Conservation (phyloP, 2,329 filamentous ascomycete species). For the Myriosclerotinia curreyana region DNA sequence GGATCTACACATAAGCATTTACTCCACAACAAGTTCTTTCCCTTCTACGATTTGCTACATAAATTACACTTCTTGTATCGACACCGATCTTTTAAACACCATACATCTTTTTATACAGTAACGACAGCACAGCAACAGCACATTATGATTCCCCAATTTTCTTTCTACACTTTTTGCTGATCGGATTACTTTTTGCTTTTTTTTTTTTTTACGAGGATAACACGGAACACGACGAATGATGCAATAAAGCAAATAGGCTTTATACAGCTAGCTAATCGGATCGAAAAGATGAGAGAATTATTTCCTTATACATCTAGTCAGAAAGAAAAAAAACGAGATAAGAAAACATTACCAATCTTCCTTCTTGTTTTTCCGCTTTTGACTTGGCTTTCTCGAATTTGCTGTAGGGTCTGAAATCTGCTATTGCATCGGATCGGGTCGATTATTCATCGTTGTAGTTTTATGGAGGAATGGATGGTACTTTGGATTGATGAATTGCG, state of each 20-base stretch:
- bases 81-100: slow-evolving; percentile 17
- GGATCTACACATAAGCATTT: not conserved
- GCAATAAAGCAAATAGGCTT: slow-evolving; percentile 5
- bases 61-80: slow-evolving; percentile 21
- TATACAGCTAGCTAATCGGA: not conserved
- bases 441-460: slow-evolving; percentile 19
- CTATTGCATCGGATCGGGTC: slow-evolving; percentile 1
- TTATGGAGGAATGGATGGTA: slow-evolving; percentile 6
- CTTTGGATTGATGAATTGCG: not conserved
- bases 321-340: not conserved
- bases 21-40: not conserved
- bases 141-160: slow-evolving; percentile 21
- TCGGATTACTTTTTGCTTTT: not conserved
- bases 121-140: slow-evolving; percentile 19
- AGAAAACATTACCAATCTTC: not conserved
- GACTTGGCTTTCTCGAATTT: not conserved
- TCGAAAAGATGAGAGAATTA: not conserved
- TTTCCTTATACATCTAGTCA: not conserved
- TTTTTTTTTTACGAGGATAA: slow-evolving; percentile 18
- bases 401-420: slow-evolving; percentile 1
- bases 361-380: not conserved
- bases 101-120: slow-evolving; percentile 21
- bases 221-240: slow-evolving; percentile 6
- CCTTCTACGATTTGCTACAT: slow-evolving; percentile 15
- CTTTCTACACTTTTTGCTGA: slow-evolving; percentile 1